Base-by-base conservation (phyloP, 2,329 filamentous ascomycete genomes). In the Cladosporium sp. region DNA sequence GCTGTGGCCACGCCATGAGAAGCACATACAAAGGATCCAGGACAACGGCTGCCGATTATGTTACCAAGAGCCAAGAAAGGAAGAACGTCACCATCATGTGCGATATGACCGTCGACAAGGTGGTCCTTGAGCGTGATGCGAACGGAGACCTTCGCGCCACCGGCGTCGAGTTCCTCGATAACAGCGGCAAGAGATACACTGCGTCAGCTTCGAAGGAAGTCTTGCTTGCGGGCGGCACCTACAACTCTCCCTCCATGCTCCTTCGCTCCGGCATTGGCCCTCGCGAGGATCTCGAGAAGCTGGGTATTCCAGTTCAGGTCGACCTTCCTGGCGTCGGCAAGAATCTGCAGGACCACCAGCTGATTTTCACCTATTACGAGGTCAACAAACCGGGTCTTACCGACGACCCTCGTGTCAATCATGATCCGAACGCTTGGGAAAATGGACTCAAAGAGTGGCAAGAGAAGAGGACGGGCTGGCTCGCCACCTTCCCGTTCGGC, bases 401-500 rank as follows among this genome's bases (percentile, higher is more conserved):
- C 11, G 80, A 71, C 44, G 82, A 84, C 63, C 66, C 77, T 53
- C 71, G 76, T n/a, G 73, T 79, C 40, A 80, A 81, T 65, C 79
- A 82, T 56, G 73, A 72, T 33, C 59, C 59, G 6, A 71, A 79
- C 57, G 77, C 74, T 22, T 68, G 78, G 14, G 68, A 70, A 10
- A 74, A 75, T 49, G 74, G 78, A 0, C 32, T 50, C 31, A 65
- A 72, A 10, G 71, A 78, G 44, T 85, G 79, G 75, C 76, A 80
- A 63, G 75, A 81, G 31, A 74, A 78, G 46, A 82, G 82, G 60
- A 71, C 72, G 2, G 82, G 83, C 1, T 72, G 81, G 33, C 68
- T 85, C 1, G 79, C 82, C 1, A 77, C 74, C 0, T 84, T 85
- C 59, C 82, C 82, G 9, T 85, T 85, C 49, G 82, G 82, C 38